These are phyloP conservation scores for Pichia cephalocereana DNA, from an alignment of 805 yeast genomes.

Conservation along the genomic window DNA sequence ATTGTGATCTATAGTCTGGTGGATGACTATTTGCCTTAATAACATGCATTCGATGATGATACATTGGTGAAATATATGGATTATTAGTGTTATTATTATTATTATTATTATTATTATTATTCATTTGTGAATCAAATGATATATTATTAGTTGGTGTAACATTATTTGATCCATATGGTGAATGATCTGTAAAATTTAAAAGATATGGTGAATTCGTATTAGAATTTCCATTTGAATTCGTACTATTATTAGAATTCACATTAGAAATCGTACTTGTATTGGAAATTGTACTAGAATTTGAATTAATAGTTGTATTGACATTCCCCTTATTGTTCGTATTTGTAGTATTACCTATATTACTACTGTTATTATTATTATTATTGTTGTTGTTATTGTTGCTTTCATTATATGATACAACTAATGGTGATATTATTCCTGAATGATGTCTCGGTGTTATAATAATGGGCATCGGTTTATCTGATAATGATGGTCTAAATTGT, in stretches of 20 bases:
- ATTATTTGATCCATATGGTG: not conserved
- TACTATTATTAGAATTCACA: too few relatives aligned
- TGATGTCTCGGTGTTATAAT: slow-evolving; percentile 15
- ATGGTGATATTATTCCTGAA: too few relatives aligned
- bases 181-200: not conserved
- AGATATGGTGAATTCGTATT: not conserved
- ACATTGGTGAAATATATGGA: slow-evolving; percentile 2
- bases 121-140: too few relatives aligned
- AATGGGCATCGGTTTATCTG: slow-evolving; percentile 23
- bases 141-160: slow-evolving; percentile 1
- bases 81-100: not conserved
- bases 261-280: too few relatives aligned
- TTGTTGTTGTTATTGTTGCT: not conserved
- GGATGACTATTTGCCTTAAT: too few relatives aligned
- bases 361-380: not conserved
- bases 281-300: not conserved
- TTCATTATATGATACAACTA: not conserved
- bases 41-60: slow-evolving; percentile 1
- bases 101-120: not conserved
- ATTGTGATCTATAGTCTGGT: too few relatives aligned
- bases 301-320: not conserved
- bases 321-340: too few relatives aligned
- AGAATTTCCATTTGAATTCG: not conserved
- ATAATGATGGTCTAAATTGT: too few relatives aligned
- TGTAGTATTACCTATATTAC: not conserved